Percentiles rank a stretch among this genome's conserved stretches.
Evolutionary conservation across 2,329 filamentous ascomycete species (phyloP).

Genomic region (Fusarium sp.): DNA sequence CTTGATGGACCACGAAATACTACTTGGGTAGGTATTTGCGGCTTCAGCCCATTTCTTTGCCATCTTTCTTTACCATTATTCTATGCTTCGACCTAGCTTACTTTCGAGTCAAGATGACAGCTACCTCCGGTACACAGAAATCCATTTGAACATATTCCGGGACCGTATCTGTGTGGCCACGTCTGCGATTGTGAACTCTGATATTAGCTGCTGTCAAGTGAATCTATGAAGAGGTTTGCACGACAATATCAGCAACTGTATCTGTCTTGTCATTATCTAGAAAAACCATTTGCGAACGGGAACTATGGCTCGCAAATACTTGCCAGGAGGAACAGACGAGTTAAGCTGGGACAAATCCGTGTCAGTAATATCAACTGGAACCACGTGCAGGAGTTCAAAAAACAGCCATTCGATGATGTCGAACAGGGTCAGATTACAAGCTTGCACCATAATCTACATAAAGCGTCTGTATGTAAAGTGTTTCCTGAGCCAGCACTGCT

Average conservation of each 20-base stretch:
- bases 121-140: too few relatives aligned
- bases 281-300: background rate
- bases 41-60: background rate
- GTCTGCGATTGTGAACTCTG: background rate
- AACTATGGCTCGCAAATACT: background rate
- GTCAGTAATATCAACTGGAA: background rate
- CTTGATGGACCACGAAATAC: background rate
- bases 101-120: background rate
- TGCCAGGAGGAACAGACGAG: background rate
- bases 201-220: background rate
- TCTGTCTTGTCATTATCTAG: constrained; percentile 4
- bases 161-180: background rate
- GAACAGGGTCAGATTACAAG: background rate
- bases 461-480: background rate
- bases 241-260: background rate
- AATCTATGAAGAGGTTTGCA: constrained; percentile 3
- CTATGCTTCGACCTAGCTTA: background rate
- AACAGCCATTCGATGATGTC: background rate
- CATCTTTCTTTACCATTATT: background rate
- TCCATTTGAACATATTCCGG: background rate
- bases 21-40: background rate
- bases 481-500: background rate
- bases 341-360: background rate
- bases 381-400: background rate
- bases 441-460: background rate